Evolutionary conservation across 768 basidiomycete genomes (phyloP), one percentile per base, ranked within the genome.

Genomic region (Boletus subcaerulescens): DNA sequence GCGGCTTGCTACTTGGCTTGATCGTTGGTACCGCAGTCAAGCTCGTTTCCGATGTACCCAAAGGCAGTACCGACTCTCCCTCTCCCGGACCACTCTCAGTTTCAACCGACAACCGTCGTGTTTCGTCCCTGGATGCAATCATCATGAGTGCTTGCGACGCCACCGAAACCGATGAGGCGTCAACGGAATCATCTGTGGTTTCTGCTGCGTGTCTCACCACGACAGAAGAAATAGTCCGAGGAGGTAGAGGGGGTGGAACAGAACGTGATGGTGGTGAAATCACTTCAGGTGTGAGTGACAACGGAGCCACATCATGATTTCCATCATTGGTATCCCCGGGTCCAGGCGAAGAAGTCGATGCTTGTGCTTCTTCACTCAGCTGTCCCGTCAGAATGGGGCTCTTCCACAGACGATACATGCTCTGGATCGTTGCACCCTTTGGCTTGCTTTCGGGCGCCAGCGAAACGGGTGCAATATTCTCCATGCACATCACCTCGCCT

Each of bases 401-500:
- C 52, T 88, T 89, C 85, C 87, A 90, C 50, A 93, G 74, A 12
- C 87, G 82, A 66, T 90, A 90, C 54, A 91, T 79, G 54, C 76
- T 81, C 67, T 84, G 84, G 33, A 89, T 82, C 20, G 82, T 80
- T 10, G 81, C 80, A 45, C 78, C 76, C 67, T 81, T 66, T 14
- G 63, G 61, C 55, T 71, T 69, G 48, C 68, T 70, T 20, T 79
- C 76, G 11, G 73, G 57, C 0, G 73, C 64, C 42, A 74, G 70
- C 5, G 80, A 76, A 24, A 65, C 57, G 3, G 78, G 75, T 12
- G 87, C 83, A 52, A 82, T 81, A 62, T 89, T 86, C 12, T 91
- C 91, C 78, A 93, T 79, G 4, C 90, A 87, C 85, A 90, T 89
- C 41, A 92, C 82, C 57, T 93, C 89, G 10, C 87, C 88, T n/a